Base-by-base conservation (phyloP, 2,329 filamentous ascomycete genomes). In the Fusarium begoniae region DNA sequence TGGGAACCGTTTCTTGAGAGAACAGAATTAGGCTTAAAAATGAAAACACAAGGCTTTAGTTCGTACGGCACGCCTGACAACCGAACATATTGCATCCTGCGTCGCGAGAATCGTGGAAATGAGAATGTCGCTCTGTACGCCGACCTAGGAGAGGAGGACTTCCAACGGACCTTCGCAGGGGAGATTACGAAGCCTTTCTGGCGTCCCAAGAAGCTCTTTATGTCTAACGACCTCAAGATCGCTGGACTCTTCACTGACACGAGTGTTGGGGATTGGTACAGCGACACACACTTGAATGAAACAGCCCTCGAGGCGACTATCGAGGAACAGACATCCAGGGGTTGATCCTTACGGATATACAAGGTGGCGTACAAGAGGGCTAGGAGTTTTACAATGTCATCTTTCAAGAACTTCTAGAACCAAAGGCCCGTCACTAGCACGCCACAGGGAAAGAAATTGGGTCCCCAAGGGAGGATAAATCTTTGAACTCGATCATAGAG, bases 171-270 rank as follows among this genome's bases (percentile, higher is more conserved):
- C 9, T 60, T 65, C 7, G 18, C n/a, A 7, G 51, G 53, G 8
- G 48, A 71, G 11, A 72, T 61, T 12, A 17, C 56, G 10, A 73
- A 75, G 35, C 74, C 70, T 17, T 72, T 75, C 44, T 73, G 75
- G 60, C 64, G 59, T 2, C 69, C 72, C 10, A 28, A 47, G 11
- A 70, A 58, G 22, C 56, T 74, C 3, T 74, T 56, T 35, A 40
- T 74, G 8, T 75, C 74, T 9, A 70, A 76, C 24, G 66, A 76
- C 28, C 62, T 71, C 24, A 51, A 67, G 8, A 57, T 77, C 24
- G 66, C 72, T 8, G 66, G 74, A 17, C 51, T 70, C 18, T 69
- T 77, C 20, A 69, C 65, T 6, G 74, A 76, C 18, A 65, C 63
- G 14, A 65, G 47, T 11, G 44, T 73, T 15, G 72, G 72, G 5